A percentile compares a stretch with the other conserved stretches of the same genome.
Evolutionary conservation across 306 rosid genomes (phyloP).

Genomic region (Coriaria nepalensis): DNA sequence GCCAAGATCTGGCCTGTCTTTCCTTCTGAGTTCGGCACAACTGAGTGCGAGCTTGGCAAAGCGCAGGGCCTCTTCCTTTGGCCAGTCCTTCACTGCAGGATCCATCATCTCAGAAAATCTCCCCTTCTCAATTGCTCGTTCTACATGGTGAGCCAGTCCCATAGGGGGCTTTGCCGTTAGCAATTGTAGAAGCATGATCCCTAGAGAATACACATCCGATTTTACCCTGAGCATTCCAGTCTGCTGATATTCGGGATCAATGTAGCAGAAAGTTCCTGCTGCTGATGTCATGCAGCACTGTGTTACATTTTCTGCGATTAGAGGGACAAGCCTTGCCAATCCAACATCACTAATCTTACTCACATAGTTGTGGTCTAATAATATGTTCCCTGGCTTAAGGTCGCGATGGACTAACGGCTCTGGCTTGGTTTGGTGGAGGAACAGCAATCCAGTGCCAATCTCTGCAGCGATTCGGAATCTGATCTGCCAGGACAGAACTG

Average conservation of each 20-base stretch:
- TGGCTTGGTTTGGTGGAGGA: slow-evolving; percentile 92
- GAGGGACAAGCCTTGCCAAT: slow-evolving; percentile 80
- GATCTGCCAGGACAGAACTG: slow-evolving; percentile 48
- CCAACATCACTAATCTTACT: slow-evolving; percentile 87
- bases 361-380: slow-evolving; percentile 62
- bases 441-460: slow-evolving; percentile 66
- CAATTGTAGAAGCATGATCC: slow-evolving; percentile 63
- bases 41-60: slow-evolving; percentile 46
- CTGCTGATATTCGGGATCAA: slow-evolving; percentile 94
- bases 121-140: slow-evolving; percentile 33
- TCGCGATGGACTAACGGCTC: slow-evolving; percentile 95
- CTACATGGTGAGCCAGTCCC: slow-evolving; percentile 60
- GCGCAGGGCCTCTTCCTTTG: slow-evolving; percentile 33
- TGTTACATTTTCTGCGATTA: slow-evolving; percentile 62
- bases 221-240: slow-evolving; percentile 90
- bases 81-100: slow-evolving; percentile 63
- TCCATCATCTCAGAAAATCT: slow-evolving; percentile 42
- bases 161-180: slow-evolving; percentile 63
- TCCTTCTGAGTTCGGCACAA: slow-evolving; percentile 79
- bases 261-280: slow-evolving; percentile 95
- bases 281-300: slow-evolving; percentile 67
- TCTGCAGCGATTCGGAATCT: slow-evolving; percentile 76
- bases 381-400: slow-evolving; percentile 79
- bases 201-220: slow-evolving; percentile 85
- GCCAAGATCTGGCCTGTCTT: slow-evolving; percentile 83